Conservation (phyloP, 257 asterid species). For the Pogostemon cablin region DNA sequence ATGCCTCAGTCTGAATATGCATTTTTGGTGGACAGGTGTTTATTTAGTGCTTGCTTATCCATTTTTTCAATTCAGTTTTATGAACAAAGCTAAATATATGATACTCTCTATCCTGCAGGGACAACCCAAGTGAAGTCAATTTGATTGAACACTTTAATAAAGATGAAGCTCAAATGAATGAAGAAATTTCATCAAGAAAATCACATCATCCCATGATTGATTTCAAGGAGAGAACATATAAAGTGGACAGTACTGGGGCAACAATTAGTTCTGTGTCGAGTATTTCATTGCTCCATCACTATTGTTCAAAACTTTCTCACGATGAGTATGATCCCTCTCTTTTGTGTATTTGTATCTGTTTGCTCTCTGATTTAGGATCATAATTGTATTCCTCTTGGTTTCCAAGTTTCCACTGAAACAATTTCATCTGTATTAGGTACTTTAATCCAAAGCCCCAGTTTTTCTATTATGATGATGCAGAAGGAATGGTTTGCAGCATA, state of each 20-base stretch:
- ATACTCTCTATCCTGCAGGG: constrained; percentile 48
- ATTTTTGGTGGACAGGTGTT: constrained; percentile 88
- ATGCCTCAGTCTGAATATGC: constrained; percentile 97
- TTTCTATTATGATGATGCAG: constrained; percentile 63
- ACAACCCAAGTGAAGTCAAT: constrained; percentile 62
- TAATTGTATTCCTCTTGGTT: constrained; percentile 25
- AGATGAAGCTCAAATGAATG: constrained; percentile 77
- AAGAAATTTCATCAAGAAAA: constrained; percentile 72
- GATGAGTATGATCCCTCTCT: constrained; percentile 74
- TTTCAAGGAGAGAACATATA: constrained; percentile 65
- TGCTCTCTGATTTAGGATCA: constrained; percentile 17
- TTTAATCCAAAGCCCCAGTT: constrained; percentile 78
- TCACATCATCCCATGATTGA: constrained; percentile 40
- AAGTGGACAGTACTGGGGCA: constrained; percentile 83
- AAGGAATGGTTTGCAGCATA: constrained; percentile 75
- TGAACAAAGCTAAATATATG: constrained; percentile 37
- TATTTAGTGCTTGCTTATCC: constrained; percentile 32
- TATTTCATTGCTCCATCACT: constrained; percentile 81
- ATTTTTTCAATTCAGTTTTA: constrained; percentile 32
- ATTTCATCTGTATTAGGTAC: constrained; percentile 55
- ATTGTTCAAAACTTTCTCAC: constrained; percentile 91
- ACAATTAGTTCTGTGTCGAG: constrained; percentile 77
- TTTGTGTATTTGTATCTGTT: constrained; percentile 27
- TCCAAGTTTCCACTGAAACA: constrained; percentile 11
- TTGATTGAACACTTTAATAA: constrained; percentile 68